Evolutionary conservation across 768 basidiomycete species (phyloP).

Genomic region (Leccinum uliginosum): DNA sequence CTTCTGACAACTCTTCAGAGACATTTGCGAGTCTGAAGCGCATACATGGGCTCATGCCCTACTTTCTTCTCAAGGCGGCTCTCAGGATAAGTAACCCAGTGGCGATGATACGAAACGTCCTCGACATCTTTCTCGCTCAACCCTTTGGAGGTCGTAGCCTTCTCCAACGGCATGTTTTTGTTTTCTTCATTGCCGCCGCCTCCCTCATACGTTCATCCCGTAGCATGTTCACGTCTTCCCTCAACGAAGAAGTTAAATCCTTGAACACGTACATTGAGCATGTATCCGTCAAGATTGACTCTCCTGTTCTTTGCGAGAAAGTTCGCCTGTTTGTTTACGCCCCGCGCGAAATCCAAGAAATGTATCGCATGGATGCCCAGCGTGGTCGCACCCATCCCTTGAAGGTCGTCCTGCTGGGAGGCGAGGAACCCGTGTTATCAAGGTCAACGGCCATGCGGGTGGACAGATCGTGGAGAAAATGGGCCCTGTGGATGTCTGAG

Average conservation of each 20-base stretch:
- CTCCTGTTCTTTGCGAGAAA: slow-evolving; percentile 84
- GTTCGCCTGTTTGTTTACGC: slow-evolving; percentile 83
- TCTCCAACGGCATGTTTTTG: slow-evolving; percentile 65
- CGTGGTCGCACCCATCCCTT: slow-evolving; percentile 72
- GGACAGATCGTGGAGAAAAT: slow-evolving; percentile 71
- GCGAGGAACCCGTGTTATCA: slow-evolving; percentile 69
- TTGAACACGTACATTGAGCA: slow-evolving; percentile 84
- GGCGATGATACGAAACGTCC: slow-evolving; percentile 85
- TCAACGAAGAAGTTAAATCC: slow-evolving; percentile 83
- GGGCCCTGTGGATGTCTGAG: slow-evolving; percentile 65
- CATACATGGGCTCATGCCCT: slow-evolving; percentile 95
- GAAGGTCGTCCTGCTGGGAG: slow-evolving; percentile 72
- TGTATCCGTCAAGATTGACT: slow-evolving; percentile 86
- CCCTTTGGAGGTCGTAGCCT: slow-evolving; percentile 94
- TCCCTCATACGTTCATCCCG: slow-evolving; percentile 4
- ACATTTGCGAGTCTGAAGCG: slow-evolving; percentile 85
- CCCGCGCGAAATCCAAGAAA: slow-evolving; percentile 80
- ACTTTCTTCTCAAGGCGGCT: slow-evolving; percentile 91
- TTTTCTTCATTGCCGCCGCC: background rate
- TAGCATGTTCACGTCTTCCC: slow-evolving; percentile 93
- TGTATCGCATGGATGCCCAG: slow-evolving; percentile 75
- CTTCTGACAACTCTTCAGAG: slow-evolving; percentile 88
- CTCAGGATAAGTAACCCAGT: slow-evolving; percentile 94
- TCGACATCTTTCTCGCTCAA: slow-evolving; percentile 94
- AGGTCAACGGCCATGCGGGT: slow-evolving; percentile 80